These are phyloP conservation scores for Candida yuanshanica DNA, from an alignment of 805 yeast species.

Conservation along the genomic window DNA sequence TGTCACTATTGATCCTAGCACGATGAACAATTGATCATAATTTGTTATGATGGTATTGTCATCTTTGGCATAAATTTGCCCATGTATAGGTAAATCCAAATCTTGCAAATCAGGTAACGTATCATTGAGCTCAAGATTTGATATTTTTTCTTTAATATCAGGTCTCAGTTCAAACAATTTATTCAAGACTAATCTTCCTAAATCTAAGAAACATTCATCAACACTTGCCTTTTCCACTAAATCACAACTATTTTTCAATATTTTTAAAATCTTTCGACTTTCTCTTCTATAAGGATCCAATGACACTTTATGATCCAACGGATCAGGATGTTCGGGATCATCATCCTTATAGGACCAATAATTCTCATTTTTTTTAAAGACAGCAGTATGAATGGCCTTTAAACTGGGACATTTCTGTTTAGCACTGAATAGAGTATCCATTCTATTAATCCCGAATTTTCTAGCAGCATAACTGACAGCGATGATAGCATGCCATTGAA, in stretches of 20 bases:
- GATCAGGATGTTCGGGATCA: slow-evolving; percentile 47
- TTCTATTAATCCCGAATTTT: slow-evolving; percentile 70
- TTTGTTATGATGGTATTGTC: slow-evolving; percentile 29
- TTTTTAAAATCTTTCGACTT: slow-evolving; percentile 66
- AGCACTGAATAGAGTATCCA: slow-evolving; percentile 69
- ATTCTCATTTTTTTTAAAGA: slow-evolving; percentile 79
- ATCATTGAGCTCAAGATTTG: slow-evolving; percentile 16
- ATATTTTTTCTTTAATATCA: slow-evolving; percentile 23
- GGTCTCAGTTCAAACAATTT: slow-evolving; percentile 44
- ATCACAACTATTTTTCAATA: slow-evolving; percentile 58
- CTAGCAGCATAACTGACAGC: slow-evolving; percentile 93
- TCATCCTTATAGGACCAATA: slow-evolving; percentile 68
- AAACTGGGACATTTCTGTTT: slow-evolving; percentile 68
- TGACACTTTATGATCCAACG: slow-evolving; percentile 71
- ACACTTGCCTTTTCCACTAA: slow-evolving; percentile 90
- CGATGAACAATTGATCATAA: slow-evolving; percentile 78
- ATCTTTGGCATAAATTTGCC: slow-evolving; percentile 11
- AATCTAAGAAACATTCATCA: slow-evolving; percentile 85
- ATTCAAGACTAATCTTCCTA: slow-evolving; percentile 58
- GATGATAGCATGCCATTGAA: slow-evolving; percentile 86
- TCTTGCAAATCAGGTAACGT: slow-evolving; percentile 36
- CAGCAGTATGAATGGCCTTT: slow-evolving; percentile 87
- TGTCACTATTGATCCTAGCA: slow-evolving; percentile 61
- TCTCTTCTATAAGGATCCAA: slow-evolving; percentile 89
- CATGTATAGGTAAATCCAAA: slow-evolving; percentile 15